Conservation (phyloP, 495 filamentous ascomycete genomes). For the Friedmanniomyces simplex region DNA sequence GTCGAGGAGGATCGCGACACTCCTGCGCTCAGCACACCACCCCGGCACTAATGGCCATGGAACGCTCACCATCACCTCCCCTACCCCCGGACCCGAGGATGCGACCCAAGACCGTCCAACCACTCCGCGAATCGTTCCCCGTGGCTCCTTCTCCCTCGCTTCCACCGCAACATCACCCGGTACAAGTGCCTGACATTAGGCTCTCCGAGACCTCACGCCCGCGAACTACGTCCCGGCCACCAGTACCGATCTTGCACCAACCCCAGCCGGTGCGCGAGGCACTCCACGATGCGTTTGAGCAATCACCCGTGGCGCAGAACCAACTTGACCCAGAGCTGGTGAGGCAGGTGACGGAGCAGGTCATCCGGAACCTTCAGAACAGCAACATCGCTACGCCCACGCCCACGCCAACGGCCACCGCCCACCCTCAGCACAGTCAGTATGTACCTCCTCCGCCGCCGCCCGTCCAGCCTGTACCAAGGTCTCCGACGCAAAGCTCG, state of each 20-base stretch:
- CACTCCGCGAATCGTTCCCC: not conserved
- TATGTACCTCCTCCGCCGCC: conserved; percentile 19
- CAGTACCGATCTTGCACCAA: conserved; percentile 11
- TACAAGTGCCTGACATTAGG: not conserved
- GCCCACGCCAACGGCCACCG: conserved; percentile 5
- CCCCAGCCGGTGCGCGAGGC: conserved; percentile 32
- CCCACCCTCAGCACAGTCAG: conserved; percentile 4
- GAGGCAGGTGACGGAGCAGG: conserved; percentile 31
- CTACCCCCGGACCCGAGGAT: conserved; percentile 12
- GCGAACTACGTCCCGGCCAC: conserved; percentile 22
- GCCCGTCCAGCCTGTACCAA: conserved; percentile 5
- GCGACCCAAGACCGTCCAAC: not conserved
- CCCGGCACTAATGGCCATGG: not conserved
- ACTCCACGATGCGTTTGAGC: conserved; percentile 32
- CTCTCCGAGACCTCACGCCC: conserved; percentile 13
- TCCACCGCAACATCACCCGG: conserved; percentile 1
- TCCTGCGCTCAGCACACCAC: not conserved
- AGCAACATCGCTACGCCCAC: not conserved
- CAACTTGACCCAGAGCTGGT: conserved; percentile 30
- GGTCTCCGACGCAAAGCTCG: conserved; percentile 18
- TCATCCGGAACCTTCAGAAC: conserved; percentile 26
- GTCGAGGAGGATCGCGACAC: not conserved
- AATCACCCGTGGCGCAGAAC: conserved; percentile 25
- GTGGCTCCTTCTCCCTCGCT: not conserved
- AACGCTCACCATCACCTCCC: conserved; percentile 16